Evolutionary conservation across 345 rosid species (phyloP).

Genomic region (Hypericum perforatum): DNA sequence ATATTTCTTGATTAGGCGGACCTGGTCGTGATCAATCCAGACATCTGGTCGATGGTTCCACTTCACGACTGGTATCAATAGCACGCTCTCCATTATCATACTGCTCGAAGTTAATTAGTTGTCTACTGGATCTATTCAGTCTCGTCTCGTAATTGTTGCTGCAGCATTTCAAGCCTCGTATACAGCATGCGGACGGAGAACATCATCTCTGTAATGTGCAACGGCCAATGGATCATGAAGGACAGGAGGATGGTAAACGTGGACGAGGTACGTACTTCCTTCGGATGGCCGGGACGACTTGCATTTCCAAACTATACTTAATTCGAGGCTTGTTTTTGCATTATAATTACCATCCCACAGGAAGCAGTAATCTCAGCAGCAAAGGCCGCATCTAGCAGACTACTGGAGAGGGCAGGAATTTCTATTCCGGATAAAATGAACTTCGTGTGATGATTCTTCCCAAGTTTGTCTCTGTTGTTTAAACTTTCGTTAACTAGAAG

Average conservation of each 20-base stretch:
- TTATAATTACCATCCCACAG: constrained; percentile 16
- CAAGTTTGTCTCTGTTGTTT: no score
- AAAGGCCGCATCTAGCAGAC: constrained; percentile 35
- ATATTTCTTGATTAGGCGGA: constrained; percentile 41
- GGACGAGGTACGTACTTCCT: constrained; percentile 32
- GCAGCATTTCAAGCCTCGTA: constrained; percentile 56
- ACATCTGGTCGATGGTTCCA: constrained; percentile 54
- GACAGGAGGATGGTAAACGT: constrained; percentile 46
- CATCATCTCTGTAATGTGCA: constrained; percentile 55
- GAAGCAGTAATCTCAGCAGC: constrained; percentile 32
- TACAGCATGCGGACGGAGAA: constrained; percentile 64
- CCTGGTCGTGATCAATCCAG: constrained; percentile 44
- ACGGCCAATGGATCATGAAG: constrained; percentile 67
- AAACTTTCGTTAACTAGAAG: no score
- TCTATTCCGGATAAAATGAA: constrained; percentile 41
- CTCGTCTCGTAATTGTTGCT: constrained; percentile 4
- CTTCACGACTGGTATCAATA: constrained; percentile 47
- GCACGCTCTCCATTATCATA: not conserved
- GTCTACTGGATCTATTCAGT: not conserved
- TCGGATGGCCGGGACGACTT: not conserved
- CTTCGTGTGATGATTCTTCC: constrained; percentile 16
- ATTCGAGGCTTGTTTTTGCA: not conserved
- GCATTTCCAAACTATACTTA: not conserved
- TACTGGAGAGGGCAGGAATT: constrained; percentile 45
- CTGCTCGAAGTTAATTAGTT: not conserved